Evolutionary conservation across 179 eudicot species (phyloP).

Genomic region (Silene vulgaris): DNA sequence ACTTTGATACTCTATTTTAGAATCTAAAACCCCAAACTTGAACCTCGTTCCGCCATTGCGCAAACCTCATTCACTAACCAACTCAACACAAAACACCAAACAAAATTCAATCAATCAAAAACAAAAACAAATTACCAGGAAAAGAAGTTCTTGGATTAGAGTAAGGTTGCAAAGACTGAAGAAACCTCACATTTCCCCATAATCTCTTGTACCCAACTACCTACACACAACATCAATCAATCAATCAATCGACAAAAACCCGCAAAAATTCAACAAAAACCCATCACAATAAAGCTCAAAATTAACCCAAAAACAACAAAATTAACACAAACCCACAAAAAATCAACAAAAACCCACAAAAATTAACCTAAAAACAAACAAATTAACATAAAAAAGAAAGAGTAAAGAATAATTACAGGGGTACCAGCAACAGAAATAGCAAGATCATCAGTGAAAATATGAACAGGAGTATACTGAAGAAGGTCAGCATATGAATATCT

Average conservation of each 20-base stretch:
- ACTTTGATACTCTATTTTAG: too few species aligned
- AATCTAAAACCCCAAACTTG: too few species aligned
- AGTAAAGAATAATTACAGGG: conserved; percentile 34
- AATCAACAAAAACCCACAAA: background rate
- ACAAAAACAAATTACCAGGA: conserved; percentile 52
- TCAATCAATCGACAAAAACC: background rate
- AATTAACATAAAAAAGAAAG: background rate
- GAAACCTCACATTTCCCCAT: conserved; percentile 60
- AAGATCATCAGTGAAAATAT: conserved; percentile 55
- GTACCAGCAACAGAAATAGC: conserved; percentile 30
- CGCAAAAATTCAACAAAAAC: background rate
- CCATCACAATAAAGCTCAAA: background rate
- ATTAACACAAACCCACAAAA: background rate
- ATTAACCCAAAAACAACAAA: background rate
- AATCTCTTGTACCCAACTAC: conserved; percentile 52
- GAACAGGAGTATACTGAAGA: conserved; percentile 36
- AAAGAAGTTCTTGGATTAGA: conserved; percentile 57
- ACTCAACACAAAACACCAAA: background rate
- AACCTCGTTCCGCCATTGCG: background rate
- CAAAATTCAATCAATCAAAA: background rate
- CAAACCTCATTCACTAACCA: background rate
- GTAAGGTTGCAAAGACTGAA: conserved; percentile 72
- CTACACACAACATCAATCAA: conserved; percentile 30
- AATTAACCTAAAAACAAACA: background rate
- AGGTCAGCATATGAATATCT: conserved; percentile 57